Percentiles rank a stretch among this genome's conserved stretches.
Evolutionary conservation across 1,284 basidiomycete species (phyloP).

Genomic region (Ustilago sp.): DNA sequence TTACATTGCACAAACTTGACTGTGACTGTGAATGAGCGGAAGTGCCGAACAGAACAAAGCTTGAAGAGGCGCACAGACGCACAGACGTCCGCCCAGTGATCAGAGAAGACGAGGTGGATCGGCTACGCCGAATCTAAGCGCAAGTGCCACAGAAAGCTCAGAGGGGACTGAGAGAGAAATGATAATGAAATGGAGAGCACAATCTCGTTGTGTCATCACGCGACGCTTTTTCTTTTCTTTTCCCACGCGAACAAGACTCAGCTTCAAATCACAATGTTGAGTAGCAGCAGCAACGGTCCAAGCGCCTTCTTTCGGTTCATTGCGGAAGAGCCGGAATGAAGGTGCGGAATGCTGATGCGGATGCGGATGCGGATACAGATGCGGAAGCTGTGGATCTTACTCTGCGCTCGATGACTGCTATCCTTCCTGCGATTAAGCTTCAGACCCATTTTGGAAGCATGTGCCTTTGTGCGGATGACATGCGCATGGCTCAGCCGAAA

Average conservation of each 20-base stretch:
- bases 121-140: neutral
- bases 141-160: neutral
- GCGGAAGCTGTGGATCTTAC: neutral
- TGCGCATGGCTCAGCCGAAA: neutral
- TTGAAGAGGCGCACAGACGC: neutral
- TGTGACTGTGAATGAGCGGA: neutral
- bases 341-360: neutral
- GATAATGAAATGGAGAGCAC: neutral
- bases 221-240: slow-evolving; percentile 22
- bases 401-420: neutral
- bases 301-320: neutral
- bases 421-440: slow-evolving; percentile 2
- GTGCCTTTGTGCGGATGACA: neutral
- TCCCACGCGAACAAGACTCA: neutral
- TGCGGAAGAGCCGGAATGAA: slow-evolving; percentile 8
- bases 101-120: neutral
- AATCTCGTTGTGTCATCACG: slow-evolving; percentile 39
- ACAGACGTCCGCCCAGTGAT: neutral
- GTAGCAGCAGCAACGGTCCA: slow-evolving; percentile 1
- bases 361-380: neutral
- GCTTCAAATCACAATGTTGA: neutral
- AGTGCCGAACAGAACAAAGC: neutral
- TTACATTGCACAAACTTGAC: neutral
- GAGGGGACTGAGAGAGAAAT: neutral
- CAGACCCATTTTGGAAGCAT: neutral